Base-by-base conservation (phyloP, 495 filamentous ascomycete genomes). In the Penicillium bialowiezense region DNA sequence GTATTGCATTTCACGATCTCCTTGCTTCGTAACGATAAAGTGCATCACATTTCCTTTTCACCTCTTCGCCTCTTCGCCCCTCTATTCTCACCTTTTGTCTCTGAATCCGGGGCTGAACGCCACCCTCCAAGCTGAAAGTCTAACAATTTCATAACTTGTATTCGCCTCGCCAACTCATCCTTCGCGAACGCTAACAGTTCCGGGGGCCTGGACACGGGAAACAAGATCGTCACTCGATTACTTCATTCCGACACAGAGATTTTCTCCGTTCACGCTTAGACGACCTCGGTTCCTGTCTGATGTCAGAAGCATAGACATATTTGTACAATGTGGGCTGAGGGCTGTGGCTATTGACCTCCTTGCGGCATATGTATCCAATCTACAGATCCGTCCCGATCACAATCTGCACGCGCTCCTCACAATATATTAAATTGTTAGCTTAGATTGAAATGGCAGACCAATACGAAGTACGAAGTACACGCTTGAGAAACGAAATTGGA, bases 71-170 rank as follows among this genome's bases (percentile, higher is more conserved):
- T 32, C 29, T 32, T 32, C 10, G 29, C 29, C 12, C 12, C 29
- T 46, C 41, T 32, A 15, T 26, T 44, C 32, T 35, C 34, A 49
- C 33, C n/a, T n/a, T n/a, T 52, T 44, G 54, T 57, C 52, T 3
- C 4, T 8, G 52, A 62, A 34, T 44, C 54, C 54, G 58, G 52
- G 60, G 58, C 60, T 56, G 57, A 58, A 37, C 56, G 57, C 60
- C 57, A 63, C 53, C 17, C 42, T 40, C 28, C 23, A 28, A 28
- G 24, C 24, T 28, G 24, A 28, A 28, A 28, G 5, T 28, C 5
- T 28, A 28, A 28, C 4, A 28, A 28, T n/a, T n/a, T n/a, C n/a
- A n/a, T n/a, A n/a, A n/a, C n/a, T n/a, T n/a, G n/a, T n/a, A n/a
- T n/a, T n/a, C n/a, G n/a, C n/a, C n/a, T n/a, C n/a, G n/a, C n/a